These are phyloP conservation scores for Pilatotrama ljubarskyi DNA, from an alignment of 768 basidiomycete species.

Conservation along the genomic window DNA sequence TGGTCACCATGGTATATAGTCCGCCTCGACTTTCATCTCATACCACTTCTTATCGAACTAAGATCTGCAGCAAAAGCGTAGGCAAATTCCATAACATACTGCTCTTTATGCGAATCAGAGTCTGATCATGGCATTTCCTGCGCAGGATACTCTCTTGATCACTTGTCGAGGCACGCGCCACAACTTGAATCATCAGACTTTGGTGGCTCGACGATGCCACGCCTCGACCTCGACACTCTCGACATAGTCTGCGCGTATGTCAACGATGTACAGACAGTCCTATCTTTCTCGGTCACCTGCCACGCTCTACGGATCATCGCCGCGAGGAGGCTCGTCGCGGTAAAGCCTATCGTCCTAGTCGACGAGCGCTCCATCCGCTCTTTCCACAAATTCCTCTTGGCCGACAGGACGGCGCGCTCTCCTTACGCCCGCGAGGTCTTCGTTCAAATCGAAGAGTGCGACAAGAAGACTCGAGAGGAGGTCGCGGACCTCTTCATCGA, in stretches of 20 bases:
- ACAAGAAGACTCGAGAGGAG: background rate
- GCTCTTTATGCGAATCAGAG: too few species aligned
- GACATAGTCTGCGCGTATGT: background rate
- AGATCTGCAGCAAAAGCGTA: too few species aligned
- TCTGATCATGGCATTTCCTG: too few species aligned
- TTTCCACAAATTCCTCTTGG: background rate
- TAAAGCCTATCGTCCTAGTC: background rate
- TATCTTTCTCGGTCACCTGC: background rate
- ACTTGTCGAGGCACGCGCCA: background rate
- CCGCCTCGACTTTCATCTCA: too few species aligned
- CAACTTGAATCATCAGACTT: background rate
- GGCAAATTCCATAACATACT: too few species aligned
- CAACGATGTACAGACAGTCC: background rate
- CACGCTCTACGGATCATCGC: background rate
- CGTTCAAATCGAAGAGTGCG: background rate
- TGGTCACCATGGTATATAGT: too few species aligned
- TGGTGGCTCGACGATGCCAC: background rate
- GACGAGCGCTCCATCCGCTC: background rate
- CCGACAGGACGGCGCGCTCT: background rate
- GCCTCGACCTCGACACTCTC: background rate
- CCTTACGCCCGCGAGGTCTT: background rate
- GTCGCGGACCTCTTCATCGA: background rate
- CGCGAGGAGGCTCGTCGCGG: background rate
- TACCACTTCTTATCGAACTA: too few species aligned
- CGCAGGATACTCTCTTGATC: background rate